A percentile compares a stretch with the other conserved stretches of the same genome.
Evolutionary conservation across 176 grass and related monocot species (phyloP).

Genomic region (Triticum timopheevii): DNA sequence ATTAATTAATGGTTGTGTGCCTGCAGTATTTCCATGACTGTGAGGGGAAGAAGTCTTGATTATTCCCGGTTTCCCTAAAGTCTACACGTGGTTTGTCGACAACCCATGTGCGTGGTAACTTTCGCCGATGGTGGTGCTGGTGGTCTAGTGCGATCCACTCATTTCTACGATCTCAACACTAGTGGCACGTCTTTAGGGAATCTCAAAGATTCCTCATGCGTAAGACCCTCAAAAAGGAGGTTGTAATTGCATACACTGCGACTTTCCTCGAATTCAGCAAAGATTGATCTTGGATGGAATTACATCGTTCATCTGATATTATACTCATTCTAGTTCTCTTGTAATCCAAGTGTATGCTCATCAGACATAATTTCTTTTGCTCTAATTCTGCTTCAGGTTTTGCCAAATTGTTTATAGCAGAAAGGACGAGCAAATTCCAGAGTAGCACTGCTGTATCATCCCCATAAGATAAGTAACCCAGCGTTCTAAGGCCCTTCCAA

Average conservation of each 20-base stretch:
- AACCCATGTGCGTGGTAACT: not conserved
- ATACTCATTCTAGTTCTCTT: not conserved
- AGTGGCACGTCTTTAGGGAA: no score
- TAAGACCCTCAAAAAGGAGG: no score
- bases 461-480: no score
- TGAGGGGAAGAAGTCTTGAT: not conserved
- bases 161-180: not conserved
- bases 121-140: not conserved
- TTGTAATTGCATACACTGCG: no score
- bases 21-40: not conserved
- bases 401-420: not conserved
- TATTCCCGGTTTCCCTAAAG: not conserved
- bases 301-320: not conserved
- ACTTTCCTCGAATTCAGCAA: not conserved
- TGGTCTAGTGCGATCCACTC: not conserved
- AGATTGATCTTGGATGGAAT: not conserved
- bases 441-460: no score
- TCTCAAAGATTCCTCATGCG: no score
- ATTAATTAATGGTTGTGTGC: no score
- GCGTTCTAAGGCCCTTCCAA: no score
- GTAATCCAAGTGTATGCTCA: not conserved
- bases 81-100: not conserved
- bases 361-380: not conserved
- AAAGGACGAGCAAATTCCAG: no score
- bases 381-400: not conserved